Base-by-base conservation (phyloP, 164 flowering plant genomes). In the Berberis thunbergii region DNA sequence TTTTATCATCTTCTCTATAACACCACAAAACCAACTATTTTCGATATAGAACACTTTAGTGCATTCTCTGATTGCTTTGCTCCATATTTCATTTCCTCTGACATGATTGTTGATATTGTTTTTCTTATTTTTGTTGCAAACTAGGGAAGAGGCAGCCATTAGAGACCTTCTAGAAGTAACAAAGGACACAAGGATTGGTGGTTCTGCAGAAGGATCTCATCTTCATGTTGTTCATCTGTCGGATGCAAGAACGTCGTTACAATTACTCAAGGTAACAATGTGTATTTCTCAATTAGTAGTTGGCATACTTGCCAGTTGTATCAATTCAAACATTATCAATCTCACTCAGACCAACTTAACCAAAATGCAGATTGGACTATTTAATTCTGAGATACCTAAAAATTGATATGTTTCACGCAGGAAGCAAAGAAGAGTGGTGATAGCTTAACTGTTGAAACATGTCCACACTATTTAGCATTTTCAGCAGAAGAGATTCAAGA, bases 201-300 rank as follows among this genome's bases (percentile, higher is more conserved):
- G 92, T 13, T 72, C 83, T 64, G 75, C 91, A 50, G 96, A 88
- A 73, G 97, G 97, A 45, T 95, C 94, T 72, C 98, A 89, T 78
- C 86, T 95, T 73, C 99, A 95, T 73, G 74, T 95, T 79, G 99
- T 91, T 77, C 99, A 91, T 79, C 72, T 95, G 64, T 84, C 97
- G 53, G 99, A 95, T 79, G 81, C 97, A 63, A 72, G 84, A 69
- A 66, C 87, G 59, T 89, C 99, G 58, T 67, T 91, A 43, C 77
- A 89, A 60, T 86, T 95, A 49, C 70, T 95, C 12, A 91, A 89
- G 92, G 99, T 91, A 75, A 12, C 38, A 1, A 2, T 7, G 5
- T 41, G 61, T 52, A 6, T 3, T 52, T 52, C 2, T 9, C n/a
- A 10, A 2, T 50, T 4, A 7, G 6, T 50, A 9, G 2, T 4